These are phyloP conservation scores for Thymus quinquecostatus DNA, from an alignment of 257 asterid species.

Conservation along the genomic window DNA sequence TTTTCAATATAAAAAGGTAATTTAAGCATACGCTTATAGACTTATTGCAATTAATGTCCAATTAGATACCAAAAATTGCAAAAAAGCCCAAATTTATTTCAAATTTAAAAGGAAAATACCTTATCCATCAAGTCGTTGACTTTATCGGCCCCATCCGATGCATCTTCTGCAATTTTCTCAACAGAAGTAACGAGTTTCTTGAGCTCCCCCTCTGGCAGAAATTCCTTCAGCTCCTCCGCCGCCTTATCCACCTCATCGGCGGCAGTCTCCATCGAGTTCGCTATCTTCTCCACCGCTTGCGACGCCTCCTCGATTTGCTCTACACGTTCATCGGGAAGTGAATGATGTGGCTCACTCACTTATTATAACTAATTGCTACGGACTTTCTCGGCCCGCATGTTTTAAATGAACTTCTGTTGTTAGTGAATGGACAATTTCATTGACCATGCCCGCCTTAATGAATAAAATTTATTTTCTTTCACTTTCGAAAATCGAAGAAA, in stretches of 20 bases:
- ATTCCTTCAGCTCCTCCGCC: slow-evolving; percentile 33
- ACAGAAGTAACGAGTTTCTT: slow-evolving; percentile 34
- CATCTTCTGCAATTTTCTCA: slow-evolving; percentile 42
- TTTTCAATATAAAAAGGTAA: too few relatives aligned
- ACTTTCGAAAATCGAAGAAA: too few relatives aligned
- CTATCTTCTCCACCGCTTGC: slow-evolving; percentile 34
- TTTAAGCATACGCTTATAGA: too few relatives aligned
- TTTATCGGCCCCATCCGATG: slow-evolving; percentile 44
- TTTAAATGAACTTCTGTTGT: too few relatives aligned
- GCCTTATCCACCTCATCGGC: slow-evolving; percentile 40
- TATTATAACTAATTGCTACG: too few relatives aligned
- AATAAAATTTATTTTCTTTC: too few relatives aligned
- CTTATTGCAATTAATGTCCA: too few relatives aligned
- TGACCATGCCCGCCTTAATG: too few relatives aligned
- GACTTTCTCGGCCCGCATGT: too few relatives aligned
- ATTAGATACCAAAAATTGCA: background rate
- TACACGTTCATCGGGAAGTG: background rate
- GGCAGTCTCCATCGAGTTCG: slow-evolving; percentile 31
- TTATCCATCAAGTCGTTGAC: slow-evolving; percentile 48
- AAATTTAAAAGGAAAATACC: slow-evolving; percentile 27
- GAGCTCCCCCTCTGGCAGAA: slow-evolving; percentile 42
- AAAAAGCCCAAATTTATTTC: background rate
- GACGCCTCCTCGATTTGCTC: slow-evolving; percentile 42
- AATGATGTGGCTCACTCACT: too few relatives aligned
- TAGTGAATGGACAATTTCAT: too few relatives aligned